These are phyloP conservation scores for Alternaria sp. DNA, from an alignment of 2,329 filamentous ascomycete species.

Conservation along the genomic window DNA sequence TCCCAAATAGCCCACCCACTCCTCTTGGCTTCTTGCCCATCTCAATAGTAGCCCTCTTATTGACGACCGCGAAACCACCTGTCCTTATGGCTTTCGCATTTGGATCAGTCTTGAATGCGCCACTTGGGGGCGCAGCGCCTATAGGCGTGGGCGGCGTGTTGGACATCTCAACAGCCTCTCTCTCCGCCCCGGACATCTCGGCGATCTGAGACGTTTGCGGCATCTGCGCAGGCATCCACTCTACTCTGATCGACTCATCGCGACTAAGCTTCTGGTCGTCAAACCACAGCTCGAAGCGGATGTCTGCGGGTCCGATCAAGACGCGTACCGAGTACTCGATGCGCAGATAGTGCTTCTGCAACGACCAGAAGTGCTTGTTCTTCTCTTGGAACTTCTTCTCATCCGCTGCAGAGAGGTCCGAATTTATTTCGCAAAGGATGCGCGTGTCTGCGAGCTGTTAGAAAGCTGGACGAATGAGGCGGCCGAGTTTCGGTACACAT, in stretches of 20 bases:
- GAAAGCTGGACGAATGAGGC: background rate
- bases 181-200: conserved; percentile 17
- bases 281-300: conserved; percentile 50
- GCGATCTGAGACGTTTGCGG: conserved; percentile 13
- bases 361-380: conserved; percentile 46
- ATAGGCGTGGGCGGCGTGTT: conserved; percentile 17
- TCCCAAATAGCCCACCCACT: conserved; percentile 17
- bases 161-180: conserved; percentile 26
- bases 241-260: conserved; percentile 45
- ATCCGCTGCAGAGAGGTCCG: conserved; percentile 39
- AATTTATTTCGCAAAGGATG: conserved; percentile 46
- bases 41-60: conserved; percentile 3
- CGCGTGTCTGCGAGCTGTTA: conserved; percentile 27
- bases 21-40: conserved; percentile 12
- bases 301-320: conserved; percentile 48
- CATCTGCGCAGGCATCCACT: conserved; percentile 34
- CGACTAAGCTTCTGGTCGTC: conserved; percentile 43
- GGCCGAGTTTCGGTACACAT: background rate
- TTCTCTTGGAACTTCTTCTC: conserved; percentile 45
- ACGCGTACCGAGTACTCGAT: conserved; percentile 48
- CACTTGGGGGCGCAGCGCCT: conserved; percentile 1
- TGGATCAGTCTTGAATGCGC: background rate
- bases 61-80: background rate
- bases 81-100: conserved; percentile 7
- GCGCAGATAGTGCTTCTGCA: conserved; percentile 41